Base-by-base conservation (phyloP, 495 filamentous ascomycete species). In the Penicillium egyptiacum region DNA sequence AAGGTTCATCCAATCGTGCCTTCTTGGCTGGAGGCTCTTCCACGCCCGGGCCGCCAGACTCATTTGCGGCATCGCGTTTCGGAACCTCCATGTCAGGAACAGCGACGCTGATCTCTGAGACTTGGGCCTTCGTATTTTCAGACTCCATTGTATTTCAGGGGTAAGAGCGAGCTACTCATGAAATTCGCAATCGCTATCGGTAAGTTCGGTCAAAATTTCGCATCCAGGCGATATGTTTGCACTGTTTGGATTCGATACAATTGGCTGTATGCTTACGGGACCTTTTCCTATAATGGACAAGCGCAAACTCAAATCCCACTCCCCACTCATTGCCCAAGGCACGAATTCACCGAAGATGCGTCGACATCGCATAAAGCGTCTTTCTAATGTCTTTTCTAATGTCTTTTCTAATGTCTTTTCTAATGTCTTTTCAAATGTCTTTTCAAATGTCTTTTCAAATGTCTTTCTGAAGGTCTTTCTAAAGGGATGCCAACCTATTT, bases 11-110 rank as follows among this genome's bases (percentile, higher is more conserved):
- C 33, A 87, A 53, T 64, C 79, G 88, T 33, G 79, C 71, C 46
- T 81, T 77, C 74, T 91, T 91, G 26, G 79, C 62, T 16, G 82
- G 77, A 35, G 79, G 79, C 57, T 83, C 82, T 48, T 76, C 50
- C 22, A 28, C 30, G 39, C 39, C n/a, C 39, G 37, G 69, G 19
- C 55, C n/a, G 43, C 23, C 41, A 22, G 63, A 37, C 50, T 31
- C 53, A 37, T 50, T 53, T 41, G 43, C 35, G 22, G 58, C 54
- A 19, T 61, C 60, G 37, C 65, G 63, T 52, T 59, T 63, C 22
- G 30, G 31, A 17, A 51, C 28, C 17, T 68, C 57, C 11, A 40
- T 20, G 45, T 60, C 45, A 12, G 51, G 37, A 14, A 49, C 33
- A 43, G 51, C 30, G 33, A 41, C 45, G 45, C 53, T 61, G 31